Evolutionary conservation across 2,329 filamentous ascomycete species (phyloP).

Genomic region (Didymella arachidicola): DNA sequence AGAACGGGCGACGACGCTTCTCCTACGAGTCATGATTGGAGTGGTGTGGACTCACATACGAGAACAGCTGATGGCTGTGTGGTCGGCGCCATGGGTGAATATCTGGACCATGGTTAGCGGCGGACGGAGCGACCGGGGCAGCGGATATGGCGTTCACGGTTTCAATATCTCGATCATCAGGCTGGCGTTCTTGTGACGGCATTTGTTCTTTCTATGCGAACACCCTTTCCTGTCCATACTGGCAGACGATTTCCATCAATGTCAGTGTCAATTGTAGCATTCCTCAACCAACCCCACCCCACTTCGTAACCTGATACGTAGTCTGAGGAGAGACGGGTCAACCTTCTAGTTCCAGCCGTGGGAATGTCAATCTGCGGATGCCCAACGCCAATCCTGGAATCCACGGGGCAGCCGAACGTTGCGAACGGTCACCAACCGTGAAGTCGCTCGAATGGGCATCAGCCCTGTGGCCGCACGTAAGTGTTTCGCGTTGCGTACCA

Average conservation of each 20-base stretch:
- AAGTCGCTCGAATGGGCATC: constrained; percentile 16
- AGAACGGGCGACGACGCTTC: constrained; percentile 45
- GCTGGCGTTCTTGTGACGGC: neutral
- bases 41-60: neutral
- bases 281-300: neutral
- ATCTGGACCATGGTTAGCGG: constrained; percentile 7
- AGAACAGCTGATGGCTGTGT: neutral
- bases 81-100: constrained; percentile 5
- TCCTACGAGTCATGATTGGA: constrained; percentile 49
- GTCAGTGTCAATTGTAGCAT: neutral
- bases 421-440: constrained; percentile 11
- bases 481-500: neutral
- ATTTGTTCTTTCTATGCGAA: neutral
- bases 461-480: constrained; percentile 19
- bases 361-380: constrained; percentile 9
- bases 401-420: constrained; percentile 5
- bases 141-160: constrained; percentile 15
- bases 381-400: neutral
- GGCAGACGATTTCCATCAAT: neutral
- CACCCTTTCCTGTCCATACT: neutral
- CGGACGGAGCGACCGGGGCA: neutral
- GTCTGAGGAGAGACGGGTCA: constrained; percentile 5
- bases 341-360: constrained; percentile 10
- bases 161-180: neutral
- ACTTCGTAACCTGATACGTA: constrained; percentile 12